Conservation (phyloP, 257 asterid genomes). For the Solanum pinnatisectum region DNA sequence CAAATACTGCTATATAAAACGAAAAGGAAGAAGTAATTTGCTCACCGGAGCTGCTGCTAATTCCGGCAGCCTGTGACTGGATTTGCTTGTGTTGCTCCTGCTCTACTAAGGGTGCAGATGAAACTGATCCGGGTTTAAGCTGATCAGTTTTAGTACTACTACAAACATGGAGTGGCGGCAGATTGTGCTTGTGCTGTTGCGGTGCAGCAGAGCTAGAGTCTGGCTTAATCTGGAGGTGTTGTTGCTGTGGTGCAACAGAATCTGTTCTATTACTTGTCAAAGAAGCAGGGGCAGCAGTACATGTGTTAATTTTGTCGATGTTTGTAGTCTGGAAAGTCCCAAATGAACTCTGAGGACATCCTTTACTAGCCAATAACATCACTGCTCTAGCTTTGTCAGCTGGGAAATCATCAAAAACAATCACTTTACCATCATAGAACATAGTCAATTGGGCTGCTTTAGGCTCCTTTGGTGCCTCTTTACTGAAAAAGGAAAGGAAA, state of each 20-base stretch:
- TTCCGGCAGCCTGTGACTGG: background rate
- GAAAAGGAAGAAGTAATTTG: background rate
- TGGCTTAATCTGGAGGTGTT: background rate
- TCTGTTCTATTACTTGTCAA: background rate
- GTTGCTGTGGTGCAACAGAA: background rate
- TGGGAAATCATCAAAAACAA: conserved; percentile 54
- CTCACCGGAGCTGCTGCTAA: background rate
- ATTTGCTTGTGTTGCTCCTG: conserved; percentile 19
- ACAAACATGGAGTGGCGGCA: background rate
- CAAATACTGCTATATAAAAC: background rate
- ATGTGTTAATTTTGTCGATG: background rate
- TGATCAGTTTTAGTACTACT: background rate
- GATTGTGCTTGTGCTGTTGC: background rate
- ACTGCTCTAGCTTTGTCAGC: conserved; percentile 44
- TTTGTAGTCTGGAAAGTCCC: conserved; percentile 15
- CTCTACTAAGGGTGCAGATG: background rate
- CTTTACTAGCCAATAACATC: conserved; percentile 36
- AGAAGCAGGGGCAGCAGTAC: background rate
- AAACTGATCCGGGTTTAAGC: background rate
- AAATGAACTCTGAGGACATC: conserved; percentile 17
- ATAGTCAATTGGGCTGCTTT: conserved; percentile 54
- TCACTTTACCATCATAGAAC: conserved; percentile 51
- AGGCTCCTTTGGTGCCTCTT: conserved; percentile 18
- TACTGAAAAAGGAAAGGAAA: conserved; percentile 18
- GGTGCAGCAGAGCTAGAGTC: background rate